Conservation (phyloP, 148 eudicot genomes). For the Silene uniflora region DNA sequence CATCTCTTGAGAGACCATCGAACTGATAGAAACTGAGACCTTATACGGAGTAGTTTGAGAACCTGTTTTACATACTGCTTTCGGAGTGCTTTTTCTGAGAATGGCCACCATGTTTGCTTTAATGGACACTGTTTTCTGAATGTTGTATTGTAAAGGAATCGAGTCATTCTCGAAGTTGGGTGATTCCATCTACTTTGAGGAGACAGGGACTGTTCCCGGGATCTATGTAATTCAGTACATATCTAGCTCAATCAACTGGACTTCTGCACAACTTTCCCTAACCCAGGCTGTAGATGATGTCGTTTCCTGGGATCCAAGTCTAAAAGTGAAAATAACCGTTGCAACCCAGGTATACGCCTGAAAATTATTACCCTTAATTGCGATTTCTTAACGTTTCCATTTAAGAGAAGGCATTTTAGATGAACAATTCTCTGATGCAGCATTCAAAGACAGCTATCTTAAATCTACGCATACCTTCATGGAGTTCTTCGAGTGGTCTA, state of each 20-base stretch:
- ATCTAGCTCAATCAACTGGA: constrained; percentile 74
- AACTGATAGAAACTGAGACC: too few relatives aligned
- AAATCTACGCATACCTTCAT: constrained; percentile 68
- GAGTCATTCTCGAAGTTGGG: constrained; percentile 95
- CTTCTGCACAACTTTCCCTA: constrained; percentile 45
- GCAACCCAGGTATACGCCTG: constrained; percentile 30
- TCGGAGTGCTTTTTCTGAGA: too few relatives aligned
- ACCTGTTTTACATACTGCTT: too few relatives aligned
- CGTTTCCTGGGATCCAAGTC: constrained; percentile 61
- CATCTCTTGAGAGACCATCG: too few relatives aligned
- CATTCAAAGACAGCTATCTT: constrained; percentile 38
- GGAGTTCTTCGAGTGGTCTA: constrained; percentile 53
- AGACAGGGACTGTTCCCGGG: constrained; percentile 45
- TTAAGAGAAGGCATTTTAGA: neutral
- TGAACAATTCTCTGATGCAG: constrained; percentile 13
- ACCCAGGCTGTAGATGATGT: constrained; percentile 55
- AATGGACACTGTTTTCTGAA: neutral
- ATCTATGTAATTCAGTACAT: constrained; percentile 80
- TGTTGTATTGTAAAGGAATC: constrained; percentile 41
- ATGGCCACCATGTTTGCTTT: neutral
- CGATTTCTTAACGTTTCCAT: neutral
- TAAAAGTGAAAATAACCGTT: constrained; percentile 47
- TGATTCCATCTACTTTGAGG: constrained; percentile 94
- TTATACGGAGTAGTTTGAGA: too few relatives aligned
- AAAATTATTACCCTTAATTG: neutral